Evolutionary conservation across 768 basidiomycete genomes (phyloP).

Genomic region (Mycena alexandri): DNA sequence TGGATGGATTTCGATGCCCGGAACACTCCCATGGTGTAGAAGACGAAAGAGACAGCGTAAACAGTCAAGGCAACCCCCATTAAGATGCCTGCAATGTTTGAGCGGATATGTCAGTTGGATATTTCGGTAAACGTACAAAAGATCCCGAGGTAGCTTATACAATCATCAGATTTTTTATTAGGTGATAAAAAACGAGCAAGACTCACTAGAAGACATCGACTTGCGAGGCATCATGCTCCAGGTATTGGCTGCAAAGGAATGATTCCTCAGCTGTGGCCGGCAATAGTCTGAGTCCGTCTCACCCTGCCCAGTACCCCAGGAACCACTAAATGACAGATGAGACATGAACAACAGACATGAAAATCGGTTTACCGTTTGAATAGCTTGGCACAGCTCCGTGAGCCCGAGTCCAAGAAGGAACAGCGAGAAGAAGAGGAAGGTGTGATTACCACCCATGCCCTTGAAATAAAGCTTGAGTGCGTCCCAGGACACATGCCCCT

Average conservation of each 20-base stretch:
- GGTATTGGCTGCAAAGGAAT: constrained; percentile 29
- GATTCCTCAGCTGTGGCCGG: neutral
- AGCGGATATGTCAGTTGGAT: neutral
- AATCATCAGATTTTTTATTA: neutral
- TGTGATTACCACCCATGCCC: constrained; percentile 40
- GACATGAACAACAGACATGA: too few species aligned
- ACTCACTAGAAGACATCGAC: constrained; percentile 40
- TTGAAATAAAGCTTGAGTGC: constrained; percentile 44
- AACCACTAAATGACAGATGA: constrained; percentile 34
- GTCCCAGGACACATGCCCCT: constrained; percentile 69
- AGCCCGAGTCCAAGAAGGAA: constrained; percentile 33
- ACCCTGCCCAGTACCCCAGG: constrained; percentile 43
- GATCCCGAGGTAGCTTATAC: constrained; percentile 30
- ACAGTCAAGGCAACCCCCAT: constrained; percentile 41
- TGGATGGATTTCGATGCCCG: constrained; percentile 59
- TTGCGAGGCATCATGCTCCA: constrained; percentile 34
- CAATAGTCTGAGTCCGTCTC: neutral
- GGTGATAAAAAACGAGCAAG: constrained; percentile 18
- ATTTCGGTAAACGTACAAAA: constrained; percentile 19
- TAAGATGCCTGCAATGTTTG: constrained; percentile 36
- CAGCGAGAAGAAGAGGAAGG: constrained; percentile 39
- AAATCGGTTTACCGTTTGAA: constrained; percentile 25
- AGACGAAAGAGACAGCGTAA: constrained; percentile 45
- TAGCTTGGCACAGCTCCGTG: constrained; percentile 29
- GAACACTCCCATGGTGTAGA: constrained; percentile 53